Conservation (phyloP, 106 monocot species). For the Cymbidium sinense region DNA sequence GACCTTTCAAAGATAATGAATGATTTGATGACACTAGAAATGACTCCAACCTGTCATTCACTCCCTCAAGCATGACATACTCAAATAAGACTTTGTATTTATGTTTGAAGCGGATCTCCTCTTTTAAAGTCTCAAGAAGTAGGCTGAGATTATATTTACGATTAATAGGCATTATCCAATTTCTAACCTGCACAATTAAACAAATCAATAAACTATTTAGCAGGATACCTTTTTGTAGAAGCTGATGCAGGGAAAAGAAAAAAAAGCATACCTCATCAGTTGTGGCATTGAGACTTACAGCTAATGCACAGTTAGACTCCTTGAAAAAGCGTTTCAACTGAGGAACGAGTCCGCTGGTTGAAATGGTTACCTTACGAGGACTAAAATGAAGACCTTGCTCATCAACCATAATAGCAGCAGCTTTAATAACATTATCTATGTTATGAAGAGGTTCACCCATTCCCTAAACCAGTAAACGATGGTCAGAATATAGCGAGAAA, state of each 20-base stretch:
- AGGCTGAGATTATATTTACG: slow-evolving; percentile 77
- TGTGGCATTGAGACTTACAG: slow-evolving; percentile 97
- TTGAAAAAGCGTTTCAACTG: slow-evolving; percentile 79
- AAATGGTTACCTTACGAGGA: slow-evolving; percentile 88
- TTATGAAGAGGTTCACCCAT: slow-evolving; percentile 98
- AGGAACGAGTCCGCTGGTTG: slow-evolving; percentile 95
- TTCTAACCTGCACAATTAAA: slow-evolving; percentile 59
- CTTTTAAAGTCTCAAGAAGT: slow-evolving; percentile 74
- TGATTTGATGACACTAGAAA: not conserved
- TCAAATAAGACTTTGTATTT: slow-evolving; percentile 83
- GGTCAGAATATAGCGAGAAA: not conserved
- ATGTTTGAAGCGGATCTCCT: slow-evolving; percentile 55
- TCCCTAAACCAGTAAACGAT: slow-evolving; percentile 33
- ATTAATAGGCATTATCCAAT: slow-evolving; percentile 98
- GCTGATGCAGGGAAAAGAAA: too few relatives aligned
- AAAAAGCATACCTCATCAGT: slow-evolving; percentile 73
- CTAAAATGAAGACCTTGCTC: slow-evolving; percentile 98
- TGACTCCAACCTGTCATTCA: slow-evolving; percentile 75
- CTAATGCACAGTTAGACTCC: slow-evolving; percentile 72
- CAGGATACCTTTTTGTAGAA: not conserved
- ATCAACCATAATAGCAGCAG: slow-evolving; percentile 76
- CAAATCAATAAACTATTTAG: not conserved
- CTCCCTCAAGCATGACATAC: slow-evolving; percentile 91
- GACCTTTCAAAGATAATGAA: not conserved
- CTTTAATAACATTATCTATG: slow-evolving; percentile 88